Evolutionary conservation across 805 yeast species (phyloP), one percentile per base, ranked within the genome.

Genomic region (Ogataea thermomethanolica): DNA sequence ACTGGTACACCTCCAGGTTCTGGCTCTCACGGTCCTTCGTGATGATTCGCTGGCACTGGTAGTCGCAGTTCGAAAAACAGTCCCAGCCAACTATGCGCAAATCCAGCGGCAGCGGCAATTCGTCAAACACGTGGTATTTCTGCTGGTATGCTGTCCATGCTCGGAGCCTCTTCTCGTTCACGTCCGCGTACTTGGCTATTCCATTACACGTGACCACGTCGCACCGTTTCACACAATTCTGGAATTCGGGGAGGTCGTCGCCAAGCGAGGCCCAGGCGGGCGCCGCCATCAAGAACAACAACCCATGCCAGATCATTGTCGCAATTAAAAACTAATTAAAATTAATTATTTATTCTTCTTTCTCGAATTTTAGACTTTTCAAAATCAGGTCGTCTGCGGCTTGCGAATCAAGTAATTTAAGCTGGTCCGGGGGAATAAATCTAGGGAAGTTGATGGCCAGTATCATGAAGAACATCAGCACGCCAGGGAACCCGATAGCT

Each of bases 401-500:
- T n/a, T 56, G 53, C 2, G 59, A 48, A 59, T 91, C 97, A 24
- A 93, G 65, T 3, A 75, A 49, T 2, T 63, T 60, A 42, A 91
- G 62, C 39, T 84, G 88, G 4, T 75, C 78, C 28, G 53, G 49
- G 0, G 85, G 80, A 39, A 90, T 84, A 1, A 83, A 56, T 37
- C 55, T 59, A 0, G 84, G 85, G 65, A 95, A 79, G 6, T 73
- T 51, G 55, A 78, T 71, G 13, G 84, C 78, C 9, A 88, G 77
- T 1, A 78, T 65, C 15, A 83, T 72, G 43, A 86, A 90, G 38
- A 80, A 73, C 54, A 91, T 62, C 35, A 91, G 64, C 0, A 93
- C 86, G 3, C 88, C 83, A 0, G 99, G 98, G 56, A 93, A 91
- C 2, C 95, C 98, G 24, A 91, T 87, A 0, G 98, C 97, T 0